phyloP scores from a whole-genome alignment of 441 rosid genomes.

The Melianthus villosus region DNA sequence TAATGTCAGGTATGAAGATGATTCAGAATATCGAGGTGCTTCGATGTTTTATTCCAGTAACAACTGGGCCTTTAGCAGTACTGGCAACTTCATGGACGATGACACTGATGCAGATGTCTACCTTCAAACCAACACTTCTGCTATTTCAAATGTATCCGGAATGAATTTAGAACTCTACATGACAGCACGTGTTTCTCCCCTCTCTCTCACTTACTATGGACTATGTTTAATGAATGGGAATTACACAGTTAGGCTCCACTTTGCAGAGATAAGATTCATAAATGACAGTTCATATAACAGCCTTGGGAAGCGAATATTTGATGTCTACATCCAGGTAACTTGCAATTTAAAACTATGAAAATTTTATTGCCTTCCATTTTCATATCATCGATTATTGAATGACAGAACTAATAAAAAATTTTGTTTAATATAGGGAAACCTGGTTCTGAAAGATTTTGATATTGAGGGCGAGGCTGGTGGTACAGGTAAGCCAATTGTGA shows the following conservation, averaged over 20 bases:
- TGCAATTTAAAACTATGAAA: background rate
- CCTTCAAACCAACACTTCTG: constrained; percentile 31
- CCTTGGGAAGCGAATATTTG: constrained; percentile 59
- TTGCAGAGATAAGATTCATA: constrained; percentile 58
- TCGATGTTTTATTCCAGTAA: constrained; percentile 35
- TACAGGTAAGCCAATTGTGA: constrained; percentile 34
- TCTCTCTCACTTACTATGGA: constrained; percentile 68
- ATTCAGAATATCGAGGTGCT: constrained; percentile 50
- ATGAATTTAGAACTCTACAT: constrained; percentile 26
- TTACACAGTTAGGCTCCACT: constrained; percentile 60
- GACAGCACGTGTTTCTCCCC: constrained; percentile 58
- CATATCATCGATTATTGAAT: background rate
- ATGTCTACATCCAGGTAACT: constrained; percentile 61
- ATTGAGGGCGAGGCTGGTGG: constrained; percentile 61
- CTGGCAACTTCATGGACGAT: constrained; percentile 78
- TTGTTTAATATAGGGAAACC: constrained; percentile 26
- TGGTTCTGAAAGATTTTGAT: constrained; percentile 48
- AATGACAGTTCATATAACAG: constrained; percentile 33
- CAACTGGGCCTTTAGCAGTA: constrained; percentile 80
- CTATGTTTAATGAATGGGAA: constrained; percentile 57
- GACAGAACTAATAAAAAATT: background rate
- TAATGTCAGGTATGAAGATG: constrained; percentile 32
- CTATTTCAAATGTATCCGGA: constrained; percentile 31
- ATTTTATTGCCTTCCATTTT: background rate
- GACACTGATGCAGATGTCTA: constrained; percentile 46